Evolutionary conservation across 2,329 filamentous ascomycete species (phyloP), one percentile per base, ranked within the genome.

Genomic region (Diatrype stigma): DNA sequence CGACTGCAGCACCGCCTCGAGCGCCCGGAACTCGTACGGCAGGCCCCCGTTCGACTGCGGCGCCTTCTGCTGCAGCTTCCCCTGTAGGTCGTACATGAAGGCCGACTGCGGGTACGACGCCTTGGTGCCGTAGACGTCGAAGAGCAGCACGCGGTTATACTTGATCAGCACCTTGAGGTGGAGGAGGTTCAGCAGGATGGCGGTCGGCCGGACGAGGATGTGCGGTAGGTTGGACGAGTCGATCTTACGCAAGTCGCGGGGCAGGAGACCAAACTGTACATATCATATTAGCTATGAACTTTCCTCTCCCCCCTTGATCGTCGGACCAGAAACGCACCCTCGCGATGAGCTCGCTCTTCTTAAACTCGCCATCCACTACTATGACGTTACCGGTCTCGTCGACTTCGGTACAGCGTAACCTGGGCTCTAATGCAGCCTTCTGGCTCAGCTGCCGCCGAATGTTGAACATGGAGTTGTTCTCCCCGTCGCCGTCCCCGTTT

Each of bases 61-160:
- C 52, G 84, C 79, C 67, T 91, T 93, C 65, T 96, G 90, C 56
- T 90, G 86, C 42, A 99, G 76, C 67, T 96, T 96, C 12, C 90
- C 90, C 68, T 97, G 91, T 19, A 99, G 75, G 65, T 97, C 94
- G 71, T 97, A 96, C 84, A 99, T 96, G 73, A 99, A 99, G 14
- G 94, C 84, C 3, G 91, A 96, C 68, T 97, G 94, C 30, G 93
- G 91, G 64, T 96, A 96, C 0, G 91, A 95, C 60, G 95, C 90
- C 53, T 90, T 92, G 38, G 90, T 94, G 28, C 94, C 94, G 70
- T 96, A 97, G 14, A 94, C 90, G 64, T 97, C 94, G 67, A 99
- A 97, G 5, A 99, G 86, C 22, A 99, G 82, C 6, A 99, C 91
- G 22, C 92, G 87, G 65, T 99, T 90, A 56, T 92, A 84, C 73